Conservation (phyloP, 2,329 filamentous ascomycete genomes). For the Diatrype stigma region DNA sequence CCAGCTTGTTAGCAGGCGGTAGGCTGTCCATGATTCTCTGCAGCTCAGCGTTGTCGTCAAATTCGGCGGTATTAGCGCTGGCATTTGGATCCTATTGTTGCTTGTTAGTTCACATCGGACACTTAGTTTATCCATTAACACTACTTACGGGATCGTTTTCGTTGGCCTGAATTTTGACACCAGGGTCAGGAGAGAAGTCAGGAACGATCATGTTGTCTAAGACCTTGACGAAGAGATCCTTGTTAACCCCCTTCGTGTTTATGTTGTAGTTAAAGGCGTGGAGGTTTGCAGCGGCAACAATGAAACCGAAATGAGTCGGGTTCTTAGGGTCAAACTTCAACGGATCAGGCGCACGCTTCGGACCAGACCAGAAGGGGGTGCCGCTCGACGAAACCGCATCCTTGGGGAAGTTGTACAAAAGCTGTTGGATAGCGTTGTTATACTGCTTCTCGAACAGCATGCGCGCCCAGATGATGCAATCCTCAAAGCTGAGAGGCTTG, state of each 20-base stretch:
- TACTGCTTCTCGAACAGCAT: conserved; percentile 94
- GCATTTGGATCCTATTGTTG: conserved; percentile 70
- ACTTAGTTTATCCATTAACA: background rate
- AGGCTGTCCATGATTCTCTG: conserved; percentile 67
- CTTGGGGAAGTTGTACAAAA: conserved; percentile 96
- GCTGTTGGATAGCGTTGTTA: conserved; percentile 92
- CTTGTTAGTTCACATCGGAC: conserved; percentile 10
- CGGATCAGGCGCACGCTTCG: conserved; percentile 90
- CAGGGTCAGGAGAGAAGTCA: conserved; percentile 85
- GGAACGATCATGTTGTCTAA: conserved; percentile 92
- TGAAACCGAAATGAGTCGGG: conserved; percentile 80
- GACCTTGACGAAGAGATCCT: conserved; percentile 71
- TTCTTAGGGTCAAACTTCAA: conserved; percentile 85
- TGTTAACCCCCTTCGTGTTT: conserved; percentile 71
- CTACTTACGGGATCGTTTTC: conserved; percentile 77
- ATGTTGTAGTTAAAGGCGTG: conserved; percentile 99
- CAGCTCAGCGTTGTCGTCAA: conserved; percentile 73
- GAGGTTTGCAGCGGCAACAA: conserved; percentile 83
- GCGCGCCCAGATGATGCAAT: conserved; percentile 94
- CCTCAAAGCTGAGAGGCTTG: conserved; percentile 87
- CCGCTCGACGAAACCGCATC: conserved; percentile 85
- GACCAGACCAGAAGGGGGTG: conserved; percentile 94
- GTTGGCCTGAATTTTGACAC: conserved; percentile 93
- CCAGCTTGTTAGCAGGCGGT: conserved; percentile 73
- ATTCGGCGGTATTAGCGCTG: conserved; percentile 41